Evolutionary conservation across 2,329 filamentous ascomycete species (phyloP), one percentile per base, ranked within the genome.

Genomic region (Fusarium irregulare): DNA sequence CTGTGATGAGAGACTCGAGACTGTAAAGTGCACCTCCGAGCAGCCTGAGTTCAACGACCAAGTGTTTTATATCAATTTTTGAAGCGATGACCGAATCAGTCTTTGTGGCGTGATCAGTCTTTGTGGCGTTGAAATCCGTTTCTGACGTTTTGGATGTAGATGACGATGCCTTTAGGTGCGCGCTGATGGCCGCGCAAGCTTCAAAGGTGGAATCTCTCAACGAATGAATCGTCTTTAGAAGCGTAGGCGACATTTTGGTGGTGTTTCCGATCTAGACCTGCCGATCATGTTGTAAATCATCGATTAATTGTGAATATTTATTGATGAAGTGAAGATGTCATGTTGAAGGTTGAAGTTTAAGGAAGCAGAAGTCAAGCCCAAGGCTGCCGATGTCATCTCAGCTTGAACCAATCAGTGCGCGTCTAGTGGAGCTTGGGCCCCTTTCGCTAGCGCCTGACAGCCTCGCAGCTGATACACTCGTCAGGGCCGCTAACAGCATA

Each of bases 11-110:
- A 10, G 63, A 64, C 40, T 76, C 70, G 4, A 76, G 73, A 13
- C 74, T 74, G 45, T 65, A 65, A 16, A 76, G 63, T 6, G 60
- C 53, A 2, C 75, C 75, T 8, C 60, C 70, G 6, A 74, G 66
- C 7, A 76, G 61, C 13, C 75, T 60, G 4, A 76, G 51, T 40
- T 76, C 75, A 53, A 56, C 61, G 0, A 60, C 46, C 40, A 75
- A 27, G 2, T 50, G 48, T 32, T 73, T 75, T 28, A 75, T 48
- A 2, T 68, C 62, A 32, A 42, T 41, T 18, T 46, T 72, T 5
- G 42, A 12, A 10, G 50, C 28, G 10, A 37, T 37, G 34, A 12
- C 34, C 12, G 18, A 37, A 6, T 37, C 34, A n/a, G 7, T 25
- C 8, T 25, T 25, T 25, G 23, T 25, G 23, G 23, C 23, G 23